Evolutionary conservation across 2,329 filamentous ascomycete species (phyloP).

Genomic region (Neurospora sp.): DNA sequence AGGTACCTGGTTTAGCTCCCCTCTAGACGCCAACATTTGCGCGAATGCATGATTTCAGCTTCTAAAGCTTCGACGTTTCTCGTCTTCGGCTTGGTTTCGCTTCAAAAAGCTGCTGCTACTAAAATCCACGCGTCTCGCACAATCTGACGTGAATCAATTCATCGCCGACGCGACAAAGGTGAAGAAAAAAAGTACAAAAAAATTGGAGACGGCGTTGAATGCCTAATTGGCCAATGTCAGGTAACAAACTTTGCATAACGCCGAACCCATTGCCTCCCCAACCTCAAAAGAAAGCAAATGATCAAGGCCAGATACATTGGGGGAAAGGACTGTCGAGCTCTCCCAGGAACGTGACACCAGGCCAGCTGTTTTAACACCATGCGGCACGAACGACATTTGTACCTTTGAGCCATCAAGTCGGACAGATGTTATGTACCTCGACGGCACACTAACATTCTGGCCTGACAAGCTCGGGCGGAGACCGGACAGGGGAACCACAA

Average conservation of each 20-base stretch:
- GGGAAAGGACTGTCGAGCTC: background rate
- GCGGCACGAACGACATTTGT: background rate
- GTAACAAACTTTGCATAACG: background rate
- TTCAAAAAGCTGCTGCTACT: background rate
- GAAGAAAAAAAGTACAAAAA: background rate
- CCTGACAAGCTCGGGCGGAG: background rate
- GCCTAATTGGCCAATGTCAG: background rate
- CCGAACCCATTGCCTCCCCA: background rate
- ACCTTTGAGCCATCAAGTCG: background rate
- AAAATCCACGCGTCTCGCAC: background rate
- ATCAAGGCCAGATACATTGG: background rate
- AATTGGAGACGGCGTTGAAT: background rate
- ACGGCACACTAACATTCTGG: background rate
- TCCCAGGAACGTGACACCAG: background rate
- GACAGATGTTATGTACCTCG: background rate
- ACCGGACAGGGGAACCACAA: background rate
- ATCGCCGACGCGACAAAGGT: background rate
- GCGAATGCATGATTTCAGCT: background rate
- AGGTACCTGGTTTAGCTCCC: background rate
- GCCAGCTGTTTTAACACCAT: background rate
- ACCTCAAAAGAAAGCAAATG: background rate
- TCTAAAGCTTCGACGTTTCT: background rate
- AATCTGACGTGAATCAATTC: background rate
- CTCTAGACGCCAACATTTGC: background rate
- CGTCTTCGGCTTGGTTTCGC: background rate